Conservation (phyloP, 345 rosid species). For the Syzygium jambos region DNA sequence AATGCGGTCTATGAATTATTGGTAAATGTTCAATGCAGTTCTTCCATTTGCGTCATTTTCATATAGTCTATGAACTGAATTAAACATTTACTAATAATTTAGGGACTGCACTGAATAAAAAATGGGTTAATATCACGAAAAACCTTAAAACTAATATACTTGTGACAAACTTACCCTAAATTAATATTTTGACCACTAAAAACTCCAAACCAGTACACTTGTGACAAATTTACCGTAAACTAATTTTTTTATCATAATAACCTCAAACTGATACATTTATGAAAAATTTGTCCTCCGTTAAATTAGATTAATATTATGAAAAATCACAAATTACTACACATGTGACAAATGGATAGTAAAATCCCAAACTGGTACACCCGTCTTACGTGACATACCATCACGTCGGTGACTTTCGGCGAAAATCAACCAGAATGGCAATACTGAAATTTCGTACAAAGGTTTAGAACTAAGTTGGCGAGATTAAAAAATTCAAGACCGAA, state of each 20-base stretch:
- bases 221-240: too few species aligned
- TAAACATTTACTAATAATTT: not conserved
- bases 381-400: not conserved
- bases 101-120: not conserved
- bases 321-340: too few species aligned
- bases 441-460: accelerated
- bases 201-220: accelerated
- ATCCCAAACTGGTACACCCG: too few species aligned
- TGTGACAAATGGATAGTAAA: too few species aligned
- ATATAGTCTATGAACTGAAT: not conserved
- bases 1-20: not conserved
- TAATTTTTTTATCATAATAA: too few species aligned
- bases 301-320: too few species aligned
- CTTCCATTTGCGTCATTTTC: not conserved
- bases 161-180: too few species aligned
- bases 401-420: accelerated
- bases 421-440: accelerated
- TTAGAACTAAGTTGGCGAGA: not conserved
- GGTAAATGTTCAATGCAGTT: not conserved
- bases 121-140: too few species aligned
- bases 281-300: too few species aligned
- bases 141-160: too few species aligned
- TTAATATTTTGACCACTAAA: too few species aligned
- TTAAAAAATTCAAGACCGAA: not conserved
- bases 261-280: too few species aligned